Percentiles rank a stretch among this genome's conserved stretches.
Conservation (phyloP, 768 basidiomycete species). For the Auriscalpium orientale region DNA sequence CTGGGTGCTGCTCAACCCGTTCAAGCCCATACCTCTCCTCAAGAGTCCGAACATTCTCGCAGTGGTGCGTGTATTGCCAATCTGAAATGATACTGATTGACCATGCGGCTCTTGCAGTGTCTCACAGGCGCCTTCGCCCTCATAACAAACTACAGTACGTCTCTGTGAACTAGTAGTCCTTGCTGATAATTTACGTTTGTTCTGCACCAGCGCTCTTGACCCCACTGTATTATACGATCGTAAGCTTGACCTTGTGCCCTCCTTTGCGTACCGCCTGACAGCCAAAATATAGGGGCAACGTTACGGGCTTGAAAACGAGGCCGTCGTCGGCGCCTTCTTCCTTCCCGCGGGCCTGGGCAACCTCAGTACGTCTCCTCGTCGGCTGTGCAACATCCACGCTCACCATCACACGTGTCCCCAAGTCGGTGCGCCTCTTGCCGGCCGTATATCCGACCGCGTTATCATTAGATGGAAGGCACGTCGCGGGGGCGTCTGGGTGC, state of each 20-base stretch:
- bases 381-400: neutral
- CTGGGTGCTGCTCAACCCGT: constrained; percentile 51
- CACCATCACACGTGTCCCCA: neutral
- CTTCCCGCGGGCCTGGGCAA: constrained; percentile 54
- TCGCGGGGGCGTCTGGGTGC: constrained; percentile 53
- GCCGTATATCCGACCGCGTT: constrained; percentile 48
- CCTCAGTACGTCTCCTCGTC: constrained; percentile 34
- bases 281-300: constrained; percentile 38
- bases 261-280: neutral
- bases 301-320: constrained; percentile 50
- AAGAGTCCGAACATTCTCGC: constrained; percentile 52
- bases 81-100: constrained; percentile 14
- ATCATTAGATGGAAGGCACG: constrained; percentile 40
- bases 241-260: constrained; percentile 22
- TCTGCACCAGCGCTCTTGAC: constrained; percentile 34
- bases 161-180: neutral
- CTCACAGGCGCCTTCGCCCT: constrained; percentile 28
- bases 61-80: constrained; percentile 32
- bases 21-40: constrained; percentile 41
- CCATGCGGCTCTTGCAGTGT: constrained; percentile 26
- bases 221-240: constrained; percentile 62
- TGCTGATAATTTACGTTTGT: neutral
- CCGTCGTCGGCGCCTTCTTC: constrained; percentile 52
- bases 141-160: constrained; percentile 30
- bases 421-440: constrained; percentile 58